Base-by-base conservation (phyloP, 1,284 basidiomycete species). In the Fomes fomentarius region DNA sequence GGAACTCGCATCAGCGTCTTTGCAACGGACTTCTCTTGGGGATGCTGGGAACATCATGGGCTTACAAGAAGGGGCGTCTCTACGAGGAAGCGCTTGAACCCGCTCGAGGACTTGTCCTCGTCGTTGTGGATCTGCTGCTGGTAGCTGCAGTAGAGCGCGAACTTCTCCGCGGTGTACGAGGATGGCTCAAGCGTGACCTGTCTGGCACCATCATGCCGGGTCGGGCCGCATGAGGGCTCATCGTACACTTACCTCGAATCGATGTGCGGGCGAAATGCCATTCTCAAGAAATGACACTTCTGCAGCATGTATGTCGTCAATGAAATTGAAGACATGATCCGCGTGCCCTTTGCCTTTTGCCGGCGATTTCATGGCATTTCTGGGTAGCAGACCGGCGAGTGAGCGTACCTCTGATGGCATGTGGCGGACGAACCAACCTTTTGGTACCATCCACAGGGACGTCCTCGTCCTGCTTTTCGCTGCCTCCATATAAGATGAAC, bases 41-140 rank as follows among this genome's bases (percentile, higher is more conserved):
- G 17, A 33, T 30, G 25, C 43, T 22, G 17, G 24, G 44, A 28
- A 57, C 26, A 22, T 25, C 37, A 14, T 21, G 21, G 17, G 73
- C 82, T 56, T 57, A 93, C 93, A 41, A 75, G 63, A 1, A 97
- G 75, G 1, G 93, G 91, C 12, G 86, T 83, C n/a, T 89, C 77
- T 10, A 94, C 90, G 1, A 98, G 78, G 66, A 97, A 97, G 1
- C 82, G 70, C 52, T 73, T 74, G 68, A 96, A 97, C 0, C 82
- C 78, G 0, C 54, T 50, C 15, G 63, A 46, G 21, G 80, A 82
- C 12, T 81, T 84, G 8, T 82, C 76, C 0, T 69, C 54, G 56
- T 96, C 94, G 25, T 83, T 73, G 67, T 97, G 94, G 21, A 96
- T 84, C 4, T 84, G 75, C 28, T 71, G 70, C 69, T 97, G 94